phyloP scores from a whole-genome alignment of 2,329 filamentous ascomycete genomes.

The Aspergillus puulaauensis region DNA sequence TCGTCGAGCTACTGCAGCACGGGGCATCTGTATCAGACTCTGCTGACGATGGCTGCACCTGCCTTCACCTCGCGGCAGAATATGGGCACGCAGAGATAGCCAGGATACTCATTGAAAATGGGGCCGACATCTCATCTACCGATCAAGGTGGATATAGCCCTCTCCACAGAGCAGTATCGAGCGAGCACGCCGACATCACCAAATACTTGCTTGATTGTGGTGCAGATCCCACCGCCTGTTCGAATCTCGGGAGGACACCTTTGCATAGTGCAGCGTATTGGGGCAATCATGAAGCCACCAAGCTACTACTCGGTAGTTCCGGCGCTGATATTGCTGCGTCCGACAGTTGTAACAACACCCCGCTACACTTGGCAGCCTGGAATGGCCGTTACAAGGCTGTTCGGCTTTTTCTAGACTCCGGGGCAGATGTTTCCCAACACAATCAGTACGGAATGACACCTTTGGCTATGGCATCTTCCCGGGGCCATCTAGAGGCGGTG shows the following conservation, averaged over 20 bases:
- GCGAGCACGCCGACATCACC: no score
- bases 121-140: neutral
- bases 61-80: neutral
- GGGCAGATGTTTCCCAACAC: neutral
- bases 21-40: neutral
- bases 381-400: neutral
- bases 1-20: neutral
- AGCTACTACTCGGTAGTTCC: neutral
- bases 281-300: neutral
- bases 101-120: neutral
- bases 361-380: neutral
- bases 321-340: neutral
- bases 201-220: neutral
- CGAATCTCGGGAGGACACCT: neutral
- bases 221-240: neutral
- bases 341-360: neutral
- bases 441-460: no score
- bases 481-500: no score
- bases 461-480: no score
- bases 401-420: neutral
- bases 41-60: neutral
- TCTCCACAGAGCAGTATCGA: neutral
- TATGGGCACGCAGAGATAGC: neutral
- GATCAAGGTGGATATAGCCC: neutral
- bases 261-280: neutral